phyloP scores from a whole-genome alignment of 2,329 filamentous ascomycete species.

The Neopestalotiopsis sp. region DNA sequence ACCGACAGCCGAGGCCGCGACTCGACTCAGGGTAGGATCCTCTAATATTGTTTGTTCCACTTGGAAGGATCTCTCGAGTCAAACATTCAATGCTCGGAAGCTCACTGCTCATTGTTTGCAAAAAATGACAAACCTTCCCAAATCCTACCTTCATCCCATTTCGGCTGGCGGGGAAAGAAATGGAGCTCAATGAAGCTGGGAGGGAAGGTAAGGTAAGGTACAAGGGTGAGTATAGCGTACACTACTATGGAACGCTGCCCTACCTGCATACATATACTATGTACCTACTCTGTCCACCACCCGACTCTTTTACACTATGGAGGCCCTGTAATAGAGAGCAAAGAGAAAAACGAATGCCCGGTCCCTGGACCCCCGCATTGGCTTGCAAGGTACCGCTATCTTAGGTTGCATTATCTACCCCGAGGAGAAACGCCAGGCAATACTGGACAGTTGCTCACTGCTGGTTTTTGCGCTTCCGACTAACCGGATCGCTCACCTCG shows the following conservation, averaged over 20 bases:
- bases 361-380: too few relatives aligned
- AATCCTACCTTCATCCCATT: background rate
- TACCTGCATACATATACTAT: background rate
- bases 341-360: too few relatives aligned
- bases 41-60: background rate
- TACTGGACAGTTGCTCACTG: background rate
- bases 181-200: background rate
- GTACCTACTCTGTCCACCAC: background rate
- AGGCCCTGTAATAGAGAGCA: too few relatives aligned
- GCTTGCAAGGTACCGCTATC: too few relatives aligned
- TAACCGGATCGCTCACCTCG: background rate
- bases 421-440: too few relatives aligned
- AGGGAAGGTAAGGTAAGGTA: background rate
- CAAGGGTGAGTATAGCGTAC: background rate
- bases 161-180: background rate
- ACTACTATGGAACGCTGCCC: too few relatives aligned
- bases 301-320: too few relatives aligned
- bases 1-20: background rate
- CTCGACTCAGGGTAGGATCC: background rate
- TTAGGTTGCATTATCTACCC: background rate
- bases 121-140: background rate
- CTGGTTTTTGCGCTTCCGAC: background rate
- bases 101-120: too few relatives aligned
- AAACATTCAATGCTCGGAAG: background rate
- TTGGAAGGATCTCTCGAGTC: background rate